Base-by-base conservation (phyloP, 1,284 basidiomycete genomes). In the Ceratobasidium papillatum region DNA sequence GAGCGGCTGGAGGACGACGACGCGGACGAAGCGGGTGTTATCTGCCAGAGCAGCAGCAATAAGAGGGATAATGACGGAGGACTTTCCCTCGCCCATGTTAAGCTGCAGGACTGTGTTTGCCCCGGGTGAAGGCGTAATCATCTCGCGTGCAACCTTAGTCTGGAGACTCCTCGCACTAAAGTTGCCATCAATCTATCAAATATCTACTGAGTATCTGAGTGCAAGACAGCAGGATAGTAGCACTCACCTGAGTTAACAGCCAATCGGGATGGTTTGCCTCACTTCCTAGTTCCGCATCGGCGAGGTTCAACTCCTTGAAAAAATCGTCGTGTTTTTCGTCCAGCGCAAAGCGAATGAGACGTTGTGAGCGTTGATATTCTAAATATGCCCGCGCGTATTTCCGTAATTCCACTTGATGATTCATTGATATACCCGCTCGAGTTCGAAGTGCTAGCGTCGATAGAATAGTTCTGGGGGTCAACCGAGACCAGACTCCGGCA, bases 51-150 rank as follows among this genome's bases (percentile, higher is more conserved):
- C 75, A 0, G 82, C 78, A 0, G 83, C 80, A 25, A 88, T 79
- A n/a, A n/a, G n/a, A 0, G 87, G 87, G 0, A 85, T 81, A 34
- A 88, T 88, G 3, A 77, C 87, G 0, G 86, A 85, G 0, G 87
- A 85, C 75, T 88, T 88, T 3, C 88, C 88, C 76, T n/a, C n/a
- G n/a, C n/a, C n/a, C n/a, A n/a, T n/a, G n/a, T n/a, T n/a, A n/a
- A n/a, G n/a, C n/a, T n/a, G 87, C 43, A 86, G 80, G 2, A 82
- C 78, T 0, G 82, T 83, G 63, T 84, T 89, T 5, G 69, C n/a
- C 1, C 75, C 62, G 0, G 80, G 81, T 0, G 38, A 27, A 0
- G 88, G 87, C 0, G 77, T 73, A 19, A 87, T 85, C 87, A 89
- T 89, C 62, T 87, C 81, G 2, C 78, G 65, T 0, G 87, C 84